A percentile compares a stretch with the other conserved stretches of the same genome.
phyloP scores from a whole-genome alignment of 805 yeast species.

The Metschnikowia noctiluminum region DNA sequence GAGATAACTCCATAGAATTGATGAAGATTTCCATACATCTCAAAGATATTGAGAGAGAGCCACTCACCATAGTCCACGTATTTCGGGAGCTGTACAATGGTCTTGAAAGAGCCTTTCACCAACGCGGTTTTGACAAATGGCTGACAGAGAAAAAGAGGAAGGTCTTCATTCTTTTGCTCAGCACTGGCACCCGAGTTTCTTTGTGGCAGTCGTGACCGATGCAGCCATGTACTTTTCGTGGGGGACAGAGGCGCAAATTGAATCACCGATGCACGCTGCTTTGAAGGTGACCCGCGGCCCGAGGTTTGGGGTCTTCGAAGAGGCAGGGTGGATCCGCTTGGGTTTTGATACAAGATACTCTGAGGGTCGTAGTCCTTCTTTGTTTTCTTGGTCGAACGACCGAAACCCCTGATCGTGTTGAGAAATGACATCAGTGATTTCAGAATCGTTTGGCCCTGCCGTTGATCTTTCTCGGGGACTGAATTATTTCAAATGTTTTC shows the following conservation, averaged over 20 bases:
- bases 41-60: constrained; percentile 91
- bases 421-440: constrained; percentile 39
- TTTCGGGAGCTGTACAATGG: constrained; percentile 92
- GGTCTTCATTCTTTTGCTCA: constrained; percentile 13
- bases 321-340: constrained; percentile 33
- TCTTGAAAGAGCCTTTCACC: constrained; percentile 94
- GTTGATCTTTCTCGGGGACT: not conserved
- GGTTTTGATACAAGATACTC: constrained; percentile 30
- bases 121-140: constrained; percentile 92
- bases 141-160: constrained; percentile 78
- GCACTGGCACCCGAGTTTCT: constrained; percentile 5
- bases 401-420: constrained; percentile 46
- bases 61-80: constrained; percentile 94
- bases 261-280: constrained; percentile 21
- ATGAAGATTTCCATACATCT: constrained; percentile 77
- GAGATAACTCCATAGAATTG: constrained; percentile 88
- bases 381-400: constrained; percentile 43
- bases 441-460: not conserved
- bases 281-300: constrained; percentile 39
- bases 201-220: constrained; percentile 19
- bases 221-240: constrained; percentile 15
- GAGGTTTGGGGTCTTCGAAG: constrained; percentile 37
- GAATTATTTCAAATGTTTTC: no score
- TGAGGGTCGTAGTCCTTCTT: constrained; percentile 31
- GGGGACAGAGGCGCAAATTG: constrained; percentile 26